phyloP scores from a whole-genome alignment of 805 yeast species.

The Ogataea neopini region DNA sequence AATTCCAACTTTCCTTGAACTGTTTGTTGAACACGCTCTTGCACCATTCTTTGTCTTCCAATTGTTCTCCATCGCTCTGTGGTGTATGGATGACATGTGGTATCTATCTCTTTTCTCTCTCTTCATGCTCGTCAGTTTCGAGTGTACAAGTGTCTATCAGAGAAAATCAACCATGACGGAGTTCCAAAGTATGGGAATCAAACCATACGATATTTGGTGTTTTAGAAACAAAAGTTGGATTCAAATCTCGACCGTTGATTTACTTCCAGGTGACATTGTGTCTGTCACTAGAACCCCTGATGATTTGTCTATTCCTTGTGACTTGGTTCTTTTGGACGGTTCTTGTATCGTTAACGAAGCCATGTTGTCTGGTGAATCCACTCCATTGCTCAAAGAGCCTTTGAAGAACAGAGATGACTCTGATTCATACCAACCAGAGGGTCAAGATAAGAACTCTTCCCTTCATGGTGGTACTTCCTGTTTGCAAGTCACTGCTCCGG shows the following conservation, averaged over 20 bases:
- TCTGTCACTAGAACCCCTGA: constrained; percentile 84
- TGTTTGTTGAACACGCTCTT: constrained; percentile 95
- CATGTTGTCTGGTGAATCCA: constrained; percentile 97
- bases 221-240: constrained; percentile 72
- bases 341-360: constrained; percentile 97
- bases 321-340: constrained; percentile 81
- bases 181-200: constrained; percentile 95
- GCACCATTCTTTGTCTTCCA: constrained; percentile 98
- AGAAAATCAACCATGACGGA: constrained; percentile 93
- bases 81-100: constrained; percentile 98
- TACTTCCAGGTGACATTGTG: constrained; percentile 90
- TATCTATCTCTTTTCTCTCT: constrained; percentile 88
- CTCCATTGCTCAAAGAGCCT: constrained; percentile 93
- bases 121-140: constrained; percentile 91
- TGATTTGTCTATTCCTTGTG: constrained; percentile 93
- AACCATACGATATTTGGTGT: constrained; percentile 79
- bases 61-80: constrained; percentile 89
- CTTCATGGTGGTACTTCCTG: constrained; percentile 97
- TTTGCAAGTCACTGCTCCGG: constrained; percentile 81
- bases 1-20: constrained; percentile 83
- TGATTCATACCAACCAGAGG: constrained; percentile 71
- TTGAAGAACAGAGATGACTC: constrained; percentile 75
- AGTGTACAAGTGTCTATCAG: constrained; percentile 92
- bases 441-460: constrained; percentile 83
- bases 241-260: constrained; percentile 64